Evolutionary conservation across 371 early-diverging fungal genomes (phyloP).

Genomic region (Saksenaea oblongispora): DNA sequence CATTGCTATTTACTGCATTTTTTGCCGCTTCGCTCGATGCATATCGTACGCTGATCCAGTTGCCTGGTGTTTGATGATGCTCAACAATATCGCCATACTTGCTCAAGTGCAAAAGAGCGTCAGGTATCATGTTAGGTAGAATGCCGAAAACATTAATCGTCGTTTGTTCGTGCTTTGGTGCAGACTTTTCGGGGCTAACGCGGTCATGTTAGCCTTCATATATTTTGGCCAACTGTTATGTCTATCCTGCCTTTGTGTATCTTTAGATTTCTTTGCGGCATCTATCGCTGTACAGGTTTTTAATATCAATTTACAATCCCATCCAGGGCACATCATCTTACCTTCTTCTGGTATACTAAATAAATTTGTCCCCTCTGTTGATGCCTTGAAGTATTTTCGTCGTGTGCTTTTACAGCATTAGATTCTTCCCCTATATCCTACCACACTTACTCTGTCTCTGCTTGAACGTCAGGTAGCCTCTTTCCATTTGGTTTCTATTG

Average conservation of each 20-base stretch:
- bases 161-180: slow-evolving; percentile 2
- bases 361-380: background rate
- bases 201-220: background rate
- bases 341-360: background rate
- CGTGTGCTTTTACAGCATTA: background rate
- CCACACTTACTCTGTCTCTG: background rate
- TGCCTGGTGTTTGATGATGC: slow-evolving; percentile 24
- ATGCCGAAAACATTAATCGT: slow-evolving; percentile 43
- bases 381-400: background rate
- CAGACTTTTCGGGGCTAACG: background rate
- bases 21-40: slow-evolving; percentile 18
- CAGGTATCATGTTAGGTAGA: slow-evolving; percentile 20
- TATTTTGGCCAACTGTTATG: background rate
- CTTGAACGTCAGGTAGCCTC: background rate
- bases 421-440: background rate
- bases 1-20: slow-evolving; percentile 35
- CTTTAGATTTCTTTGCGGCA: background rate
- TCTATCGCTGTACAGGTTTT: background rate
- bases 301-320: background rate
- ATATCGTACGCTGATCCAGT: slow-evolving; percentile 45
- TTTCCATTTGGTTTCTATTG: background rate
- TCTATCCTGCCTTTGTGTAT: background rate
- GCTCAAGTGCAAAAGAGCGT: slow-evolving; percentile 26
- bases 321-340: background rate
- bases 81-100: slow-evolving; percentile 32